These are phyloP conservation scores for Candida insectorum DNA, from an alignment of 805 yeast genomes.

Conservation along the genomic window DNA sequence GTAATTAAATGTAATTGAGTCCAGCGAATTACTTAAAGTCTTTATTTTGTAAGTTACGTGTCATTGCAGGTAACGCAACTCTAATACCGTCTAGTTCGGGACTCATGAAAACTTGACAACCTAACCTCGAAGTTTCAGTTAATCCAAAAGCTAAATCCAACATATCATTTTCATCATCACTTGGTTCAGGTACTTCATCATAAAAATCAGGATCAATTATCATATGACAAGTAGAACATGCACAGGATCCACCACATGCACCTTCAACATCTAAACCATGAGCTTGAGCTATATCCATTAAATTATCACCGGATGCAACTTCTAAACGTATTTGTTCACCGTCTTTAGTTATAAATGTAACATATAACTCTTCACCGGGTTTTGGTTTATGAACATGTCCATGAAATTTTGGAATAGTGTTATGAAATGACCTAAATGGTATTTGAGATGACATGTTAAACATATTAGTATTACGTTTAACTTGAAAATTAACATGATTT, in stretches of 20 bases:
- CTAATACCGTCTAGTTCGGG: conserved; percentile 90
- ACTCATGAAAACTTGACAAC: conserved; percentile 88
- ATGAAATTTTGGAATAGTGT: conserved; percentile 40
- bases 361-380: conserved; percentile 80
- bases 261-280: conserved; percentile 93
- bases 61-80: conserved; percentile 96
- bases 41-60: conserved; percentile 80
- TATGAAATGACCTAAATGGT: too few relatives aligned
- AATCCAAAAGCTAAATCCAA: conserved; percentile 95
- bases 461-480: too few relatives aligned
- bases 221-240: conserved; percentile 96
- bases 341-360: conserved; percentile 89
- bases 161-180: conserved; percentile 98
- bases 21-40: conserved; percentile 70
- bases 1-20: too few relatives aligned
- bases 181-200: conserved; percentile 90
- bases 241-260: conserved; percentile 99
- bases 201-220: conserved; percentile 94
- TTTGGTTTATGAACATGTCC: conserved; percentile 90
- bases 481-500: too few relatives aligned
- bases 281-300: conserved; percentile 93
- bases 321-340: conserved; percentile 80
- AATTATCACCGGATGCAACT: conserved; percentile 87
- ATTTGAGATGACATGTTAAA: too few relatives aligned
- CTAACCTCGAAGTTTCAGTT: conserved; percentile 93